Conservation (phyloP, 2,329 filamentous ascomycete species). For the Delphinella strobiligena region DNA sequence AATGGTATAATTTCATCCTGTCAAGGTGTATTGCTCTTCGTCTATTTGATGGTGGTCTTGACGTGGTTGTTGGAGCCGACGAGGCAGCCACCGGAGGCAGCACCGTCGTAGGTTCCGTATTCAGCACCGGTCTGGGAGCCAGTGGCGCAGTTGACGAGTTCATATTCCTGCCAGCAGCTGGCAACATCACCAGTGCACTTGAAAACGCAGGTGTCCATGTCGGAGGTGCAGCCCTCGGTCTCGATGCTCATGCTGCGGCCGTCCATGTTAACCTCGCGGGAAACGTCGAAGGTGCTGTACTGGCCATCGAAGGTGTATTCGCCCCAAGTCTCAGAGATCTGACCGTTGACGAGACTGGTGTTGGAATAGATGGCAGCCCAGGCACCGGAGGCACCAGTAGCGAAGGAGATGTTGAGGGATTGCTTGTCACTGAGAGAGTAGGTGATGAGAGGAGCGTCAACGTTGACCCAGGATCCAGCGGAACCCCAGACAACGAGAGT, state of each 20-base stretch:
- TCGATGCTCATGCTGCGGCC: constrained; percentile 7
- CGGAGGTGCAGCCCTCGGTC: constrained; percentile 1
- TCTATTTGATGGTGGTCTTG: constrained; percentile 5
- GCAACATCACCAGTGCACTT: constrained; percentile 4
- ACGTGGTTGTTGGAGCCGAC: constrained; percentile 7
- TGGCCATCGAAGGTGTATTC: constrained; percentile 10
- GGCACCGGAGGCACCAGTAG: constrained; percentile 9
- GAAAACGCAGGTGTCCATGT: constrained; percentile 8
- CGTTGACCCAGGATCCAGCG: constrained; percentile 10
- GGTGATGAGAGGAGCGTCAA: constrained; percentile 9
- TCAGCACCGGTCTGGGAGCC: constrained; percentile 4
- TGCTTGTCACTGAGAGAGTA: constrained; percentile 8
- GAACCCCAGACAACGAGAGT: constrained; percentile 10
- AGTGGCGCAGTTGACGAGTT: constrained; percentile 7
- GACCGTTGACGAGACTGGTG: constrained; percentile 10
- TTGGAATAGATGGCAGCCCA: constrained; percentile 10
- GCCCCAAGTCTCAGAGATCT: constrained; percentile 11
- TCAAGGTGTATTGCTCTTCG: no score
- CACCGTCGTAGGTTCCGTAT: constrained; percentile 6
- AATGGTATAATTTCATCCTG: no score
- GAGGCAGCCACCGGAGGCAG: constrained; percentile 7
- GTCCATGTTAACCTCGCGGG: constrained; percentile 11
- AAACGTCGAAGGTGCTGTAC: constrained; percentile 11
- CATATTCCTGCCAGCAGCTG: constrained; percentile 5
- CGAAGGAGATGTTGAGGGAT: constrained; percentile 9